phyloP scores from a whole-genome alignment of 2,329 filamentous ascomycete genomes.

The Thermomyces lanuginosus region DNA sequence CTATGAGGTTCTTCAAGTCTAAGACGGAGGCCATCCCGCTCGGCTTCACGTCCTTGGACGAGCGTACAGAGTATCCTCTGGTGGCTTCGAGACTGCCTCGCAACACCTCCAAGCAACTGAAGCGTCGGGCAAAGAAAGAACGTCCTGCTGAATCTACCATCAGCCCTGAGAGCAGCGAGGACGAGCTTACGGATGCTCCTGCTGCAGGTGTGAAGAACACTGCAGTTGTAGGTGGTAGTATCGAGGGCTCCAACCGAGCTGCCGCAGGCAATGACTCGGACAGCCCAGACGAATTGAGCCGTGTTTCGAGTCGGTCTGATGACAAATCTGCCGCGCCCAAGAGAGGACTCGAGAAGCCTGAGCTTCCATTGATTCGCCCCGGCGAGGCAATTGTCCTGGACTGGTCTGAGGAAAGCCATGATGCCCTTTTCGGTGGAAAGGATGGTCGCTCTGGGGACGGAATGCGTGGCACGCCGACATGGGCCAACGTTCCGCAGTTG shows the following conservation, averaged over 20 bases:
- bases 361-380: slow-evolving; percentile 55
- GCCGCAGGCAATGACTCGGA: slow-evolving; percentile 13
- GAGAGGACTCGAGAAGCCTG: slow-evolving; percentile 18
- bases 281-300: slow-evolving; percentile 16
- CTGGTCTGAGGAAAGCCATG: slow-evolving; percentile 57
- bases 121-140: too few relatives aligned
- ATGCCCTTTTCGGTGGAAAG: slow-evolving; percentile 49
- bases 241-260: too few relatives aligned
- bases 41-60: slow-evolving; percentile 49
- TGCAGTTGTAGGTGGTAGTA: too few relatives aligned
- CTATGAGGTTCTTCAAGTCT: slow-evolving; percentile 48
- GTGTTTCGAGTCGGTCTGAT: slow-evolving; percentile 7
- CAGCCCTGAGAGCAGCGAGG: slow-evolving; percentile 16
- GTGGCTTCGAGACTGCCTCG: slow-evolving; percentile 32
- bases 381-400: slow-evolving; percentile 78
- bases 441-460: slow-evolving; percentile 30
- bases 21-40: slow-evolving; percentile 47
- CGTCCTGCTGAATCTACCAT: too few relatives aligned
- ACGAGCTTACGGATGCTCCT: too few relatives aligned
- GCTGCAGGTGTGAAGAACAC: too few relatives aligned
- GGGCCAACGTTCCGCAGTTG: slow-evolving; percentile 35
- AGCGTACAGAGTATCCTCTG: slow-evolving; percentile 42
- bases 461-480: slow-evolving; percentile 45
- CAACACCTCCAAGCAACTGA: too few relatives aligned
- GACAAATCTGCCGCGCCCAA: slow-evolving; percentile 4